A percentile compares a stretch with the other conserved stretches of the same genome.
These are phyloP conservation scores for Alternaria ventricosa DNA, from an alignment of 2,329 filamentous ascomycete species.

Conservation along the genomic window DNA sequence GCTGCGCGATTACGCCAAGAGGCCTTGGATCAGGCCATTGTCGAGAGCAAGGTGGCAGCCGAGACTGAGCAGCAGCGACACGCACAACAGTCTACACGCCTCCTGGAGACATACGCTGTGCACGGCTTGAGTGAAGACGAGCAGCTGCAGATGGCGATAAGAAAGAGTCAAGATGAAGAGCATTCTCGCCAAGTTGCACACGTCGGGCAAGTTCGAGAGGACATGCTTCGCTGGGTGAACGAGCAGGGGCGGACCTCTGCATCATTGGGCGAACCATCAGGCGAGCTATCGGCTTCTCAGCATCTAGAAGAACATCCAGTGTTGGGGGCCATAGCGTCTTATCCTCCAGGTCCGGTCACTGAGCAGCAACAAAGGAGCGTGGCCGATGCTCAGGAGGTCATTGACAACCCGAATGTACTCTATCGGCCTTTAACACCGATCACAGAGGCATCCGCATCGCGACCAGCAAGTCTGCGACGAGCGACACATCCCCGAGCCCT, in stretches of 20 bases:
- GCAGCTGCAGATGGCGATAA: not conserved
- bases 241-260: not conserved
- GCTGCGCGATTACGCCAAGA: not conserved
- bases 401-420: not conserved
- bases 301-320: not conserved
- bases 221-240: not conserved
- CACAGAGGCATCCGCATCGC: not conserved
- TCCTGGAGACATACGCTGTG: not conserved
- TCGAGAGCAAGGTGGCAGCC: not conserved
- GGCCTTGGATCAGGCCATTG: not conserved
- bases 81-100: not conserved
- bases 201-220: not conserved
- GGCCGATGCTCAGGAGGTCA: not conserved
- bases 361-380: not conserved
- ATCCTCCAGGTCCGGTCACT: not conserved
- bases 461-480: not conserved
- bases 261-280: not conserved
- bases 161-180: not conserved
- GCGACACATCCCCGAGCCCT: too few species aligned
- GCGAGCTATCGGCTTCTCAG: not conserved
- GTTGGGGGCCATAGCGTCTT: not conserved
- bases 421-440: not conserved
- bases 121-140: not conserved
- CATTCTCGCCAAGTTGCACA: not conserved
- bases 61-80: not conserved